phyloP scores from a whole-genome alignment of 2,329 filamentous ascomycete genomes.

The Aspergillus proliferans region DNA sequence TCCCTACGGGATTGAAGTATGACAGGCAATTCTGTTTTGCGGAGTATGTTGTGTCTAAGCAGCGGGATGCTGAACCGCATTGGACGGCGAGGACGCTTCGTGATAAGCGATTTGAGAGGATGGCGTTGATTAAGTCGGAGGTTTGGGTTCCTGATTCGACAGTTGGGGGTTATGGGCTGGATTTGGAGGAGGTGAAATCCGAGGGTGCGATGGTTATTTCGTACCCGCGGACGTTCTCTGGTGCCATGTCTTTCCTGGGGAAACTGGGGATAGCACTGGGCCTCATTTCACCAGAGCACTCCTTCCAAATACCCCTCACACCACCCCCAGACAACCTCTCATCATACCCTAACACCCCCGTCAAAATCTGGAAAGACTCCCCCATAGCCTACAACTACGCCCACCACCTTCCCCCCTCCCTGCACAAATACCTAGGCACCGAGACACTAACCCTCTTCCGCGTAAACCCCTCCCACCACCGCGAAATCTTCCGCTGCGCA shows the following conservation, averaged over 20 bases:
- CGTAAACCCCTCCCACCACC: slow-evolving; percentile 38
- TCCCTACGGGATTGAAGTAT: slow-evolving; percentile 65
- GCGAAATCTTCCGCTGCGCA: slow-evolving; percentile 50
- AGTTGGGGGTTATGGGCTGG: slow-evolving; percentile 35
- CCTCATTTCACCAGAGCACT: slow-evolving; percentile 32
- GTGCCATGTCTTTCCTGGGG: slow-evolving; percentile 7
- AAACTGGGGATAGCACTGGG: slow-evolving; percentile 24
- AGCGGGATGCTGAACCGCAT: slow-evolving; percentile 30
- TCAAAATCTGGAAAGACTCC: slow-evolving; percentile 53
- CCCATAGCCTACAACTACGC: slow-evolving; percentile 38
- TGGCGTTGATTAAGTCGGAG: slow-evolving; percentile 62
- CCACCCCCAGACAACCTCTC: slow-evolving; percentile 39
- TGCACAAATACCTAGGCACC: slow-evolving; percentile 42
- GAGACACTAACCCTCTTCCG: slow-evolving; percentile 47
- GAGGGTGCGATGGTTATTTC: slow-evolving; percentile 49
- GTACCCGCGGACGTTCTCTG: slow-evolving; percentile 31
- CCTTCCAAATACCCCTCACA: slow-evolving; percentile 49
- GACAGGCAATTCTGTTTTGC: slow-evolving; percentile 82
- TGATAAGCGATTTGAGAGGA: slow-evolving; percentile 46
- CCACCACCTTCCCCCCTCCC: slow-evolving; percentile 40
- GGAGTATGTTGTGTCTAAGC: slow-evolving; percentile 44
- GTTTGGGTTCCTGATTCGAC: slow-evolving; percentile 54
- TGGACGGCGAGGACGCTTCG: slow-evolving; percentile 40
- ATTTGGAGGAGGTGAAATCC: slow-evolving; percentile 44
- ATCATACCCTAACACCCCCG: slow-evolving; percentile 40